A percentile compares a stretch with the other conserved stretches of the same genome.
These are phyloP conservation scores for Fusarium graminum DNA, from an alignment of 2,329 filamentous ascomycete species.

Conservation along the genomic window DNA sequence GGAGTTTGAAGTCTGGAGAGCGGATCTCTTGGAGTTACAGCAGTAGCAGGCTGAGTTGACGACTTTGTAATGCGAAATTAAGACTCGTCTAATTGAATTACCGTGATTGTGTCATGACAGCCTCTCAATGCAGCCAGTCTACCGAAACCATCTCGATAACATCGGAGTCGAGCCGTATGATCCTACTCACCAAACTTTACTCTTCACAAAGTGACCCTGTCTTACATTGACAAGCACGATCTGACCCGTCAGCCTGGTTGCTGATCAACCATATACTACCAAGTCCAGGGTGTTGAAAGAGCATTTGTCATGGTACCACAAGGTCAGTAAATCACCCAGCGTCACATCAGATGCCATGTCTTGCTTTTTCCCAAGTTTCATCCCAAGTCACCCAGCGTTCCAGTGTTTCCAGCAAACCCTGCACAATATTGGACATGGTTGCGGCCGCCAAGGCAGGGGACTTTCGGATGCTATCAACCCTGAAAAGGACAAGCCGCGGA, in stretches of 20 bases:
- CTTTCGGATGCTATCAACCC: constrained; percentile 37
- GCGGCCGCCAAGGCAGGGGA: constrained; percentile 22
- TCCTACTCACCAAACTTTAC: background rate
- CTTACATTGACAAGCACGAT: constrained; percentile 12
- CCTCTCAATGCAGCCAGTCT: too few relatives aligned
- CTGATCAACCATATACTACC: background rate
- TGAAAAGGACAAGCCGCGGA: constrained; percentile 23
- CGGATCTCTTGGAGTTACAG: constrained; percentile 19
- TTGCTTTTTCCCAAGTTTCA: constrained; percentile 26
- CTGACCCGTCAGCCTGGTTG: constrained; percentile 27
- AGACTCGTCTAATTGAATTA: constrained; percentile 4
- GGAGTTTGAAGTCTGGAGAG: constrained; percentile 22
- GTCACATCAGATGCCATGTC: constrained; percentile 12
- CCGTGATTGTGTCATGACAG: constrained; percentile 8
- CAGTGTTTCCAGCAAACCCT: constrained; percentile 26
- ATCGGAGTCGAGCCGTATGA: too few relatives aligned
- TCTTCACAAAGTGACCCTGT: constrained; percentile 7
- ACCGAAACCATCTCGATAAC: too few relatives aligned
- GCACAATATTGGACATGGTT: constrained; percentile 7
- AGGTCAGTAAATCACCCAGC: constrained; percentile 1
- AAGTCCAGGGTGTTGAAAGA: too few relatives aligned
- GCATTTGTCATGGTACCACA: too few relatives aligned
- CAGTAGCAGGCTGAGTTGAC: background rate
- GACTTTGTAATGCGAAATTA: constrained; percentile 18
- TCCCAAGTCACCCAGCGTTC: constrained; percentile 38